Evolutionary conservation across 805 yeast genomes (phyloP).

Genomic region (Yarrowia alimentaria): DNA sequence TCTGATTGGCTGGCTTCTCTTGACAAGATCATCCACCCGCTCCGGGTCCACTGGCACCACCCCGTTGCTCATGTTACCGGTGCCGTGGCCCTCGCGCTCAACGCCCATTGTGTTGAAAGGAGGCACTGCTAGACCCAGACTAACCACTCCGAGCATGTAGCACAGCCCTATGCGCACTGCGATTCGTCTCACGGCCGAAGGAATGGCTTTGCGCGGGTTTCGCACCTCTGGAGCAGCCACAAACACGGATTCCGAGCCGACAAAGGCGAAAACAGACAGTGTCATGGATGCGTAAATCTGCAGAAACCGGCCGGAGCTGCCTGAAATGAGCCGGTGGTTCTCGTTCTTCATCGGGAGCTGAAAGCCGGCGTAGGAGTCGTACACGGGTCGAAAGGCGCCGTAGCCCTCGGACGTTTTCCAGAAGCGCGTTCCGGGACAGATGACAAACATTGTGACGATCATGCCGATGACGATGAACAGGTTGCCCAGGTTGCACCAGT

Average conservation of each 20-base stretch:
- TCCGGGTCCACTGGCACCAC: neutral
- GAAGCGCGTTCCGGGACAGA: conserved; percentile 59
- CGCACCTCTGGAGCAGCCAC: conserved; percentile 85
- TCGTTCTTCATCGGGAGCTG: conserved; percentile 1
- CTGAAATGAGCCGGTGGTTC: neutral
- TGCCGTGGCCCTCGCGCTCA: neutral
- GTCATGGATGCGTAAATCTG: conserved; percentile 56
- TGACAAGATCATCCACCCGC: too few species aligned
- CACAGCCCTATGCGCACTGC: conserved; percentile 67
- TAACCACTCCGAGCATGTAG: conserved; percentile 63
- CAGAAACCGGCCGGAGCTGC: conserved; percentile 44
- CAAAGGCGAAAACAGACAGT: conserved; percentile 70
- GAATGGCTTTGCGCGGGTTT: conserved; percentile 73
- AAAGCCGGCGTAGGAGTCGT: conserved; percentile 15
- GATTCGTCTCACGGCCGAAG: conserved; percentile 71
- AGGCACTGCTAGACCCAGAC: conserved; percentile 69
- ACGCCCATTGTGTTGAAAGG: conserved; percentile 42
- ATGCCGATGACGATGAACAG: conserved; percentile 48
- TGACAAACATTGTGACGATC: conserved; percentile 61
- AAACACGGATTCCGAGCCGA: conserved; percentile 80
- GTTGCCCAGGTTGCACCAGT: conserved; percentile 57
- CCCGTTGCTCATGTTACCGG: neutral
- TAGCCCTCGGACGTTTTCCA: conserved; percentile 49
- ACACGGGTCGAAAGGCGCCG: conserved; percentile 66
- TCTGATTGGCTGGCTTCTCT: too few species aligned